Evolutionary conservation across 176 grass and related monocot genomes (phyloP).

Genomic region (Lolium rigidum): DNA sequence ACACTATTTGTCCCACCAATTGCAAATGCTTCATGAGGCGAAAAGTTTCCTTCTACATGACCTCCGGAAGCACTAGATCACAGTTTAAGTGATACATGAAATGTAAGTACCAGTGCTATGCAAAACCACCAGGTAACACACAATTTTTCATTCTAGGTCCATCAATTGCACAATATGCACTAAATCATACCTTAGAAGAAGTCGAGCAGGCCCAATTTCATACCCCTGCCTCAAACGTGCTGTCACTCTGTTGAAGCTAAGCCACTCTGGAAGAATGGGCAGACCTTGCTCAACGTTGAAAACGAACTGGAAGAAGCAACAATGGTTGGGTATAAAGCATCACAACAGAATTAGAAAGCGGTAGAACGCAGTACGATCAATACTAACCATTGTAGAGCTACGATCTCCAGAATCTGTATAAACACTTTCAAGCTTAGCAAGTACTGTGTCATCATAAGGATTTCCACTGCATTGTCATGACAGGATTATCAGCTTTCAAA

Average conservation of each 20-base stretch:
- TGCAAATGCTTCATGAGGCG: conserved; percentile 94
- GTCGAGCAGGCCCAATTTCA: conserved; percentile 79
- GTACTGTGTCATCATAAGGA: conserved; percentile 83
- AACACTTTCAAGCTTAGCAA: conserved; percentile 94
- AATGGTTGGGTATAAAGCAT: conserved; percentile 37
- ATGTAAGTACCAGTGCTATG: conserved; percentile 2
- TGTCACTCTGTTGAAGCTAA: conserved; percentile 90
- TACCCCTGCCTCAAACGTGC: conserved; percentile 78
- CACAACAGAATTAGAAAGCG: conserved; percentile 11
- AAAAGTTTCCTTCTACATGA: conserved; percentile 87
- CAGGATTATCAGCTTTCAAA: conserved; percentile 26
- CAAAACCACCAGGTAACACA: conserved; percentile 1
- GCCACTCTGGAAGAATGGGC: conserved; percentile 83
- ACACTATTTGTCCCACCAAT: conserved; percentile 99
- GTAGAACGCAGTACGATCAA: conserved; percentile 6
- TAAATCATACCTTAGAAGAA: conserved; percentile 74
- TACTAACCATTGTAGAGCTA: conserved; percentile 83
- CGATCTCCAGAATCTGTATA: conserved; percentile 90
- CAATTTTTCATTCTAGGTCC: conserved; percentile 13
- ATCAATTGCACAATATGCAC: not conserved
- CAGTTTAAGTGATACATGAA: conserved; percentile 37
- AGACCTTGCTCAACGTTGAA: conserved; percentile 92
- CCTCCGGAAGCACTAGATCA: conserved; percentile 88
- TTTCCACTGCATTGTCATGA: conserved; percentile 71
- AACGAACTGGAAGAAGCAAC: conserved; percentile 68